Conservation (phyloP, 2,329 filamentous ascomycete genomes). For the Zasmidium citrigriseum region DNA sequence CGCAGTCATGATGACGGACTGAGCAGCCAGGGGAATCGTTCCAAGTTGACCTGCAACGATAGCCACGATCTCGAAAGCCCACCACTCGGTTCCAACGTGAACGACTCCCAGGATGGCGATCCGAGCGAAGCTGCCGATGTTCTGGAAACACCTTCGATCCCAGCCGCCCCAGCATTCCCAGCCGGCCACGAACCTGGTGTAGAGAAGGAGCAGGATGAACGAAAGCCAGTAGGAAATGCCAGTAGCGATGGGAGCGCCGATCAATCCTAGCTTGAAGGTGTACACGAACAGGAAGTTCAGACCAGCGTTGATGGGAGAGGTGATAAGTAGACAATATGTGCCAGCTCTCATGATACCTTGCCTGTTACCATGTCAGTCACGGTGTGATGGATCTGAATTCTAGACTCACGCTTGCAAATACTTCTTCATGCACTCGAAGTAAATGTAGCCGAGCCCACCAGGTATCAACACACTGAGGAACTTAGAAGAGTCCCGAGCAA, state of each 20-base stretch:
- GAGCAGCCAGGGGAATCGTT: conserved; percentile 75
- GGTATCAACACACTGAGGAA: conserved; percentile 76
- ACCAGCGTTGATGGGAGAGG: conserved; percentile 59
- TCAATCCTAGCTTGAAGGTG: conserved; percentile 67
- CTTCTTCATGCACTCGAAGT: conserved; percentile 76
- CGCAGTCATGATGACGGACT: conserved; percentile 69
- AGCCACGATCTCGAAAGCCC: conserved; percentile 90
- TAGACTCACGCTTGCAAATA: conserved; percentile 50
- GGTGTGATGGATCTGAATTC: neutral
- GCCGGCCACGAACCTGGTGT: conserved; percentile 70
- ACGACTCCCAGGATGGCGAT: conserved; percentile 75
- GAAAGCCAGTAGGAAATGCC: conserved; percentile 85
- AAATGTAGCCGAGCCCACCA: conserved; percentile 82
- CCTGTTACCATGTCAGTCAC: neutral
- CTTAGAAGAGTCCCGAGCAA: conserved; percentile 70
- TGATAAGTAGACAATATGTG: conserved; percentile 64
- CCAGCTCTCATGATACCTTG: conserved; percentile 65
- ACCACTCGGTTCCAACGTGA: conserved; percentile 87
- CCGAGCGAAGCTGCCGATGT: conserved; percentile 69
- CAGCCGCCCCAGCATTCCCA: conserved; percentile 77
- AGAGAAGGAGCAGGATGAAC: conserved; percentile 73
- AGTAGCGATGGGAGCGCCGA: conserved; percentile 79
- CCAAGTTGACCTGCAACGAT: conserved; percentile 79
- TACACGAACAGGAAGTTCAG: conserved; percentile 72
- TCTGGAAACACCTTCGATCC: conserved; percentile 63